Evolutionary conservation across 768 basidiomycete species (phyloP).

Genomic region (Trametes meyenii): DNA sequence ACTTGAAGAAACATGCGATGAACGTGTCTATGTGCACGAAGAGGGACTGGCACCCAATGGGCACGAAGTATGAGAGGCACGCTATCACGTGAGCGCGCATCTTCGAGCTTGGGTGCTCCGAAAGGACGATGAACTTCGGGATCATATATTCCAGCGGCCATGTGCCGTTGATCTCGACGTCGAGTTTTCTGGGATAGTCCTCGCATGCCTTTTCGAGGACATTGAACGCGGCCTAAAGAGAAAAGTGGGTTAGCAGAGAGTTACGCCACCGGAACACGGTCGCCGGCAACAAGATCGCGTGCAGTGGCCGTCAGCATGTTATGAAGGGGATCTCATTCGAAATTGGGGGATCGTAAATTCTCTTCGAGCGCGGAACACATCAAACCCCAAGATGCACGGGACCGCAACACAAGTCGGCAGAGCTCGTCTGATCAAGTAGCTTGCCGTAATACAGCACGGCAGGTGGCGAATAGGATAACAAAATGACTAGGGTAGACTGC

Average conservation of each 20-base stretch:
- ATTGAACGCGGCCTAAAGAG: slow-evolving; percentile 82
- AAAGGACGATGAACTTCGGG: slow-evolving; percentile 88
- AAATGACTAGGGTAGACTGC: no score
- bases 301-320: no score
- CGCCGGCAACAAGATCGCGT: neutral
- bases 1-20: slow-evolving; percentile 91
- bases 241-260: neutral
- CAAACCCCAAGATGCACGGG: no score
- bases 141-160: slow-evolving; percentile 96
- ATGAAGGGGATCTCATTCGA: no score
- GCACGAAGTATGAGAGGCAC: slow-evolving; percentile 93
- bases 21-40: slow-evolving; percentile 91
- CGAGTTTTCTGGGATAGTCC: slow-evolving; percentile 94
- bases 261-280: neutral
- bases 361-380: no score
- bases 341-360: no score
- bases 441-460: no score
- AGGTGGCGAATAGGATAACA: no score
- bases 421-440: no score
- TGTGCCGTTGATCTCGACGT: slow-evolving; percentile 91
- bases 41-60: slow-evolving; percentile 83
- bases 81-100: slow-evolving; percentile 93
- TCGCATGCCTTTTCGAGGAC: slow-evolving; percentile 95
- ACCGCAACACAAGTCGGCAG: no score
- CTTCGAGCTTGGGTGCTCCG: slow-evolving; percentile 83